Percentiles rank a stretch among this genome's conserved stretches.
Evolutionary conservation across 140 eudicot species (phyloP).

Genomic region (Cichorium intybus): DNA sequence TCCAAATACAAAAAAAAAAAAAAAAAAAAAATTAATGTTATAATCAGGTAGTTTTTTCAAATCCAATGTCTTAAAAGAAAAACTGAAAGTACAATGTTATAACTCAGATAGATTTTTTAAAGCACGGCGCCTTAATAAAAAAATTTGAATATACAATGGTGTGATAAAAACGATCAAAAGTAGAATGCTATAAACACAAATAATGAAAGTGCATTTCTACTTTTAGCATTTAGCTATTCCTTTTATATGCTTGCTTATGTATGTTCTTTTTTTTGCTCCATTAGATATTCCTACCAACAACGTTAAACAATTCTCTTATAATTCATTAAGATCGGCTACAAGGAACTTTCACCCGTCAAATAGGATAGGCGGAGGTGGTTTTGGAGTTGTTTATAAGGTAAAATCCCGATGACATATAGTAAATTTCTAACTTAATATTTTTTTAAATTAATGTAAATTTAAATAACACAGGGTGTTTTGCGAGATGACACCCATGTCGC

Average conservation of each 20-base stretch:
- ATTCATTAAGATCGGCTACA: conserved; percentile 78
- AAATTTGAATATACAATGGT: too few species aligned
- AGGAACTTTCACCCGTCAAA: conserved; percentile 62
- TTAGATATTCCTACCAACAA: conserved; percentile 54
- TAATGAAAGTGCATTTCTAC: too few species aligned
- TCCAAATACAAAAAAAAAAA: too few species aligned
- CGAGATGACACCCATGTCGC: conserved; percentile 67
- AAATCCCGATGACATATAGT: background rate
- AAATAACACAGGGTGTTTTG: conserved; percentile 51
- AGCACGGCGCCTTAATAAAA: too few species aligned
- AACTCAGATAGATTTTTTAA: too few species aligned
- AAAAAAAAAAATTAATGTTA: too few species aligned
- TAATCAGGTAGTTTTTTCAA: too few species aligned
- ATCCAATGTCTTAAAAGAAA: too few species aligned
- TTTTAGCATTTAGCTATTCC: too few species aligned
- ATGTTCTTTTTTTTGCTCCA: background rate
- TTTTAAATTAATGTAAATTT: background rate
- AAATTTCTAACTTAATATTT: background rate
- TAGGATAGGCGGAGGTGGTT: conserved; percentile 79
- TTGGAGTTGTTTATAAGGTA: conserved; percentile 64
- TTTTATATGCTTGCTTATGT: background rate
- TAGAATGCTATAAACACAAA: too few species aligned
- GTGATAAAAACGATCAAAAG: too few species aligned
- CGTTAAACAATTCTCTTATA: conserved; percentile 54
- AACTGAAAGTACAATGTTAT: too few species aligned